A percentile compares a stretch with the other conserved stretches of the same genome.
These are phyloP conservation scores for Neurospora sp. DNA, from an alignment of 495 filamentous ascomycete genomes.

Conservation along the genomic window DNA sequence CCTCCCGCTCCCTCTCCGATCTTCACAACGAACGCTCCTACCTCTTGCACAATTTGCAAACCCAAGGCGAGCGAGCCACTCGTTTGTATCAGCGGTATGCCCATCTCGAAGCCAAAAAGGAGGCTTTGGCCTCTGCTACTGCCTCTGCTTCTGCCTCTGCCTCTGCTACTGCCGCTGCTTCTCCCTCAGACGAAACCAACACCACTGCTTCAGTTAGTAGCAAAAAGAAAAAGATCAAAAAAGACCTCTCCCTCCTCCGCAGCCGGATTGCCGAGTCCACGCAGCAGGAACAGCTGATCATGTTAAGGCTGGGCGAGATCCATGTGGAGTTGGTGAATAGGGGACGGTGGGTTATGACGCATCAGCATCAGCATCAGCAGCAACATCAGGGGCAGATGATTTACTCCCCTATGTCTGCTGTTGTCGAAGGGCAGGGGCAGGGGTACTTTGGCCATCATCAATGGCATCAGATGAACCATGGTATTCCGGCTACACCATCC, in stretches of 20 bases:
- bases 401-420: neutral
- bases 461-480: too few relatives aligned
- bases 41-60: slow-evolving; percentile 28
- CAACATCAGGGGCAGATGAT: neutral
- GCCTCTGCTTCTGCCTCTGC: neutral
- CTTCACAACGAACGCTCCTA: slow-evolving; percentile 30
- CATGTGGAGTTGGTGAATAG: slow-evolving; percentile 30
- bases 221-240: slow-evolving; percentile 6
- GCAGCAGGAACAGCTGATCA: slow-evolving; percentile 29
- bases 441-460: slow-evolving; percentile 15
- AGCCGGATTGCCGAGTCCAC: slow-evolving; percentile 23
- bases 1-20: slow-evolving; percentile 22
- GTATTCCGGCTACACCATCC: neutral
- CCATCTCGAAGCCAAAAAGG: slow-evolving; percentile 11
- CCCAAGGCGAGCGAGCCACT: slow-evolving; percentile 20
- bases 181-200: neutral
- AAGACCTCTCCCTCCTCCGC: slow-evolving; percentile 6
- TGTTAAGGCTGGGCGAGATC: slow-evolving; percentile 33
- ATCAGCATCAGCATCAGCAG: slow-evolving; percentile 13
- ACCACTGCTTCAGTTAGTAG: too few relatives aligned
- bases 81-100: slow-evolving; percentile 22
- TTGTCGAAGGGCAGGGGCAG: slow-evolving; percentile 23
- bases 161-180: neutral
- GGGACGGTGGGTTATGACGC: slow-evolving; percentile 24
- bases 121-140: neutral